phyloP scores from a whole-genome alignment of 2,329 filamentous ascomycete genomes.

The Microcyclospora tardicrescens region DNA sequence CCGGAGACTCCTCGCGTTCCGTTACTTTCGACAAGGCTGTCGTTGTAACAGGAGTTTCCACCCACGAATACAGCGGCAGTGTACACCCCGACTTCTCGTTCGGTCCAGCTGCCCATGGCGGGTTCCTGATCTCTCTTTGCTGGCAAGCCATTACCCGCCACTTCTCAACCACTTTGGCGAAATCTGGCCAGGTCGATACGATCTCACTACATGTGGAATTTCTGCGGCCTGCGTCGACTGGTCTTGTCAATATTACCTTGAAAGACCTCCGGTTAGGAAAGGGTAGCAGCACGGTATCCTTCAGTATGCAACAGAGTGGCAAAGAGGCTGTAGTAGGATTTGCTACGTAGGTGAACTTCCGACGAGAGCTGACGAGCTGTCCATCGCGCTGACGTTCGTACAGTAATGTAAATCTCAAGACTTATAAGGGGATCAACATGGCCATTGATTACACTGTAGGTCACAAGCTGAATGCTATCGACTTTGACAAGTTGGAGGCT shows the following conservation, averaged over 20 bases:
- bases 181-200: constrained; percentile 7
- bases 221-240: constrained; percentile 7
- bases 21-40: constrained; percentile 8
- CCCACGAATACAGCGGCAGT: constrained; percentile 7
- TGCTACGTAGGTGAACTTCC: constrained; percentile 1
- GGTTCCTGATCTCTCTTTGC: constrained; percentile 6
- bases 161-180: constrained; percentile 5
- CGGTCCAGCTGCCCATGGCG: constrained; percentile 10
- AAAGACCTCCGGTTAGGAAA: too few relatives aligned
- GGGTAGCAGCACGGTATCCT: too few relatives aligned
- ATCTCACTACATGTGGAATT: constrained; percentile 8
- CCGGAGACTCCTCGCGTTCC: not conserved
- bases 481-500: not conserved
- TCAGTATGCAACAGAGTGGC: constrained; percentile 1
- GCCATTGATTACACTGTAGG: constrained; percentile 7
- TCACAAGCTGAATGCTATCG: constrained; percentile 25
- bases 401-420: constrained; percentile 4
- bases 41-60: constrained; percentile 1
- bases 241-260: too few relatives aligned
- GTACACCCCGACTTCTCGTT: constrained; percentile 7
- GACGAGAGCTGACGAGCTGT: not conserved
- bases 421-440: constrained; percentile 4
- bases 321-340: not conserved
- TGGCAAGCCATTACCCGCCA: constrained; percentile 6
- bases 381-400: not conserved